Evolutionary conservation across 2,329 filamentous ascomycete species (phyloP).

Genomic region (Furcasterigmium furcatum): DNA sequence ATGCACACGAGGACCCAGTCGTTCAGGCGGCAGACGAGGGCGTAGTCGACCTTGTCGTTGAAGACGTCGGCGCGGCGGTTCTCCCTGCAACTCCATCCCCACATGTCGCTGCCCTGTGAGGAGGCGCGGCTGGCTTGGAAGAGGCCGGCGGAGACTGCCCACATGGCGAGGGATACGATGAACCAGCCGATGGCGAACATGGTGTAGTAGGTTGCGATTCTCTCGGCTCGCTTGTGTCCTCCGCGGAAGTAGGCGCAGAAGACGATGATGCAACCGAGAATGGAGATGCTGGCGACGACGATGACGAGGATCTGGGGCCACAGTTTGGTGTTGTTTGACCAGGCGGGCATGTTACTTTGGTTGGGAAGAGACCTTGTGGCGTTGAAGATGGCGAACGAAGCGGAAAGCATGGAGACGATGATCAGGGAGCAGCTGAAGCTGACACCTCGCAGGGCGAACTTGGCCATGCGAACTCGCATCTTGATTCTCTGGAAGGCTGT

Average conservation of each 20-base stretch:
- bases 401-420: conserved; percentile 82
- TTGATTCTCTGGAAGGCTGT: conserved; percentile 73
- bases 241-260: conserved; percentile 85
- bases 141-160: conserved; percentile 80
- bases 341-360: conserved; percentile 79
- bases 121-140: conserved; percentile 76
- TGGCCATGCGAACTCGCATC: conserved; percentile 84
- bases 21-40: conserved; percentile 86
- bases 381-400: conserved; percentile 92
- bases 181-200: conserved; percentile 93
- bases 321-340: conserved; percentile 73
- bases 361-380: conserved; percentile 71
- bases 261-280: conserved; percentile 74
- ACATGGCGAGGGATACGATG: conserved; percentile 88
- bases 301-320: conserved; percentile 92
- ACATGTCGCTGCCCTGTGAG: conserved; percentile 77
- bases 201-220: conserved; percentile 92
- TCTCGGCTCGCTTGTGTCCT: conserved; percentile 85
- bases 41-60: conserved; percentile 78
- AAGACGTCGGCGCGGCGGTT: conserved; percentile 80
- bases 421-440: conserved; percentile 98
- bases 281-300: conserved; percentile 73
- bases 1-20: conserved; percentile 96
- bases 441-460: conserved; percentile 90
- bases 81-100: conserved; percentile 96